Evolutionary conservation across 2,329 filamentous ascomycete genomes (phyloP).

Genomic region (Diaporthe velutina): DNA sequence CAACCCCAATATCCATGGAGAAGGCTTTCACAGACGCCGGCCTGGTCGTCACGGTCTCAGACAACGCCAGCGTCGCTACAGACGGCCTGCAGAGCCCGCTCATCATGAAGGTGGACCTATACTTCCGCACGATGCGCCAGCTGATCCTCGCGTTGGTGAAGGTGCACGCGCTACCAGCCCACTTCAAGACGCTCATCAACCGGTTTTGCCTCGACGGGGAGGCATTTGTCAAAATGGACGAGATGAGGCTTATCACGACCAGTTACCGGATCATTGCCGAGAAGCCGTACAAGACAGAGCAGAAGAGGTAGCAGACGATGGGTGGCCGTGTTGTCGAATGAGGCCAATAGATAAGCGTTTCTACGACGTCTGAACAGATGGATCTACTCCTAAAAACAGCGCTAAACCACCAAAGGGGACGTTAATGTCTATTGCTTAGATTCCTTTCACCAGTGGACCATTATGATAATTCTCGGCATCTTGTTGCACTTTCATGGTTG

Average conservation of each 20-base stretch:
- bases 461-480: not conserved
- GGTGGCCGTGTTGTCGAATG: not conserved
- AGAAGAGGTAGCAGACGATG: not conserved
- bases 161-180: conserved; percentile 59
- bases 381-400: not conserved
- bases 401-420: not conserved
- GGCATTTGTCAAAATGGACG: conserved; percentile 69
- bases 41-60: conserved; percentile 60
- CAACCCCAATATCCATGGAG: conserved; percentile 61
- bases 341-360: not conserved
- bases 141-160: conserved; percentile 63
- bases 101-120: conserved; percentile 66
- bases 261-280: conserved; percentile 66
- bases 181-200: conserved; percentile 67
- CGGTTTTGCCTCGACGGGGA: conserved; percentile 65
- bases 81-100: conserved; percentile 64
- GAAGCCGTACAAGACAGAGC: conserved; percentile 50
- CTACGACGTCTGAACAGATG: not conserved
- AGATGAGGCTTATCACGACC: conserved; percentile 63
- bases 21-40: conserved; percentile 60
- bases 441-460: not conserved
- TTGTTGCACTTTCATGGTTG: not conserved
- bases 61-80: conserved; percentile 61
- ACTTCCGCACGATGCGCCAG: conserved; percentile 64
- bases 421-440: conserved; percentile 38